Evolutionary conservation across 1,284 basidiomycete genomes (phyloP).

Genomic region (Trichosporon sp.): DNA sequence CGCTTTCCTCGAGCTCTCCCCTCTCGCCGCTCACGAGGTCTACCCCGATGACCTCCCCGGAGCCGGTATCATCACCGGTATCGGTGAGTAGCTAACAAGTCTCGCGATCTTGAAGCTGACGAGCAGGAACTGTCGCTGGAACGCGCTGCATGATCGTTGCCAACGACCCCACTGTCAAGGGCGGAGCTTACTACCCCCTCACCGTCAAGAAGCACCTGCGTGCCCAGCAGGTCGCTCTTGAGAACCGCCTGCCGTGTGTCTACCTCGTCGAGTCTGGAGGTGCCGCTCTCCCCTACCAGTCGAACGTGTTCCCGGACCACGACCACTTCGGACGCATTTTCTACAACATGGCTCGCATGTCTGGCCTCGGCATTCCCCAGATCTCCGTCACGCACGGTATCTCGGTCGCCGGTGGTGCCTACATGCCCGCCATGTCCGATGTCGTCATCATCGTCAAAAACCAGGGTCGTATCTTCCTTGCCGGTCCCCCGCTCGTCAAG

Average conservation of each 20-base stretch:
- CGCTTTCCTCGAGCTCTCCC: slow-evolving; percentile 84
- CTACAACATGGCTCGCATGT: slow-evolving; percentile 89
- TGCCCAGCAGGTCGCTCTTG: slow-evolving; percentile 85
- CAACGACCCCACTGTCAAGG: slow-evolving; percentile 91
- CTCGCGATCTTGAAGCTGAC: neutral
- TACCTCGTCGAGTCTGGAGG: slow-evolving; percentile 69
- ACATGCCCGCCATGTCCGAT: slow-evolving; percentile 95
- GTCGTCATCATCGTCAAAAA: slow-evolving; percentile 88
- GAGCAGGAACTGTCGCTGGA: slow-evolving; percentile 59
- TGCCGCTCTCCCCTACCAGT: slow-evolving; percentile 86
- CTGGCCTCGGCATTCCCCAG: slow-evolving; percentile 82
- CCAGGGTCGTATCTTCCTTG: slow-evolving; percentile 92
- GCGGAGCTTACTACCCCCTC: slow-evolving; percentile 87
- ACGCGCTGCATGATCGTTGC: slow-evolving; percentile 83
- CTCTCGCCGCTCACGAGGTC: slow-evolving; percentile 80
- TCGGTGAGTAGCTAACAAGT: slow-evolving; percentile 54
- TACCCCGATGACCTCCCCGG: slow-evolving; percentile 79
- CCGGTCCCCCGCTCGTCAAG: slow-evolving; percentile 89
- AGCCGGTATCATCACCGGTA: slow-evolving; percentile 86
- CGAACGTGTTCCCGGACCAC: slow-evolving; percentile 60
- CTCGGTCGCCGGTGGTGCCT: slow-evolving; percentile 71
- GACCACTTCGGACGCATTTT: slow-evolving; percentile 95
- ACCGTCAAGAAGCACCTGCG: slow-evolving; percentile 94
- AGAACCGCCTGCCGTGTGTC: slow-evolving; percentile 79
- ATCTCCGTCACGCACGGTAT: slow-evolving; percentile 92